Percentiles rank a stretch among this genome's conserved stretches.
Evolutionary conservation across 164 flowering plant genomes (phyloP).

Genomic region (Magnolia kwangsiensis): DNA sequence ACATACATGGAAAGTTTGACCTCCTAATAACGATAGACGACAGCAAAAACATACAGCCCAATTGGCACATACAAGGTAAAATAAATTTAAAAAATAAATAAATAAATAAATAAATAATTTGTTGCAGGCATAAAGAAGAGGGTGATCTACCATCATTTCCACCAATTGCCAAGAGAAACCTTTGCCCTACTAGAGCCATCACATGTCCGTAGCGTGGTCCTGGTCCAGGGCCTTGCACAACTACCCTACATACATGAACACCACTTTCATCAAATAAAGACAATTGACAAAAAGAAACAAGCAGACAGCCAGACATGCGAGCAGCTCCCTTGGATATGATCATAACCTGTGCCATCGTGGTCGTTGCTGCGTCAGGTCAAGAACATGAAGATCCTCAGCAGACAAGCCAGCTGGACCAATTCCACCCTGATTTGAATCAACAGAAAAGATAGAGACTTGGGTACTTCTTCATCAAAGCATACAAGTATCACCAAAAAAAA

Average conservation of each 20-base stretch:
- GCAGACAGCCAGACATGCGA: not conserved
- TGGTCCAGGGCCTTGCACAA: constrained; percentile 98
- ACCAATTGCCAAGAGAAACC: constrained; percentile 97
- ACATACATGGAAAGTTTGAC: constrained; percentile 9
- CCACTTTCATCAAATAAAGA: not conserved
- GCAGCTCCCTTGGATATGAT: not conserved
- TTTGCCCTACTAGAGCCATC: constrained; percentile 98
- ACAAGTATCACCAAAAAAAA: constrained; percentile 7
- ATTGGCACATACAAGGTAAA: no score
- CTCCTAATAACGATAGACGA: not conserved
- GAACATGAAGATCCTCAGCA: constrained; percentile 99
- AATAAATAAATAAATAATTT: no score
- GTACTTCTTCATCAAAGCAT: not conserved
- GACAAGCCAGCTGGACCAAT: constrained; percentile 99
- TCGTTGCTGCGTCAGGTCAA: constrained; percentile 92
- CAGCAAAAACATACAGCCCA: not conserved
- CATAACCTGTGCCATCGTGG: constrained; percentile 97
- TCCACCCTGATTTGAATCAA: constrained; percentile 66
- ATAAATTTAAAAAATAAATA: no score
- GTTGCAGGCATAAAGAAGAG: not conserved
- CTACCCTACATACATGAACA: constrained; percentile 55
- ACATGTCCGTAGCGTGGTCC: constrained; percentile 99
- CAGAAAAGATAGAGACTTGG: constrained; percentile 8
- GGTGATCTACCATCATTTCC: constrained; percentile 85
- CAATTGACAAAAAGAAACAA: not conserved